A percentile compares a stretch with the other conserved stretches of the same genome.
phyloP scores from a whole-genome alignment of 257 asterid species.

The Jacaranda copaia region DNA sequence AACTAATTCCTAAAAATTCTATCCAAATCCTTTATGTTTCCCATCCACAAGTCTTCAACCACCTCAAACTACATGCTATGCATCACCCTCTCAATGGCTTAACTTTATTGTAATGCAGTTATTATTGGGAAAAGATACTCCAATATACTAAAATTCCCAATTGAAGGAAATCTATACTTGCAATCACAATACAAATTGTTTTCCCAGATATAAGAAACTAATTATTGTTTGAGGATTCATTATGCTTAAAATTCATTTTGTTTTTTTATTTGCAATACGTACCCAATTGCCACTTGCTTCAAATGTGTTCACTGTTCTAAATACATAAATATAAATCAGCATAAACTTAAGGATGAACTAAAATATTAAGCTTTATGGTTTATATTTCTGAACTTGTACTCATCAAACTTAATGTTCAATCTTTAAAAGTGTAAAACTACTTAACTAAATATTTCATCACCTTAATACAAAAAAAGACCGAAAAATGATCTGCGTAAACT shows the following conservation, averaged over 20 bases:
- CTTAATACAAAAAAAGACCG: slow-evolving; percentile 1
- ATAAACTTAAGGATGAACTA: slow-evolving; percentile 1
- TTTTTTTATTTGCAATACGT: neutral
- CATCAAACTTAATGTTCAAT: neutral
- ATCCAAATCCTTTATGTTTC: slow-evolving; percentile 20
- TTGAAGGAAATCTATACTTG: too few species aligned
- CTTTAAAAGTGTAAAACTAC: slow-evolving; percentile 1
- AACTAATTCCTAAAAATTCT: neutral
- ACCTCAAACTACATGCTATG: too few species aligned
- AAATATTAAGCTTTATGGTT: neutral
- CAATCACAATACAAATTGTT: neutral
- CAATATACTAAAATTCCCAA: too few species aligned
- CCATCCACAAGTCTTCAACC: neutral
- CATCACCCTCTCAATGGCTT: too few species aligned
- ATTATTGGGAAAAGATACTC: too few species aligned
- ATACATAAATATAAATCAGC: neutral
- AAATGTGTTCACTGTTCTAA: neutral
- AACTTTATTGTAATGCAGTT: too few species aligned
- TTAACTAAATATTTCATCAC: slow-evolving; percentile 11
- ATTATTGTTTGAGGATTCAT: neutral
- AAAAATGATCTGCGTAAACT: neutral
- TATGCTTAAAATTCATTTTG: neutral
- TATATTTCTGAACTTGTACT: neutral
- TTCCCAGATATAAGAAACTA: neutral
- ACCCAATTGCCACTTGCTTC: neutral